These are phyloP conservation scores for Globisporangium emineosum DNA, from an alignment of 352 stramenopile species.

Conservation along the genomic window DNA sequence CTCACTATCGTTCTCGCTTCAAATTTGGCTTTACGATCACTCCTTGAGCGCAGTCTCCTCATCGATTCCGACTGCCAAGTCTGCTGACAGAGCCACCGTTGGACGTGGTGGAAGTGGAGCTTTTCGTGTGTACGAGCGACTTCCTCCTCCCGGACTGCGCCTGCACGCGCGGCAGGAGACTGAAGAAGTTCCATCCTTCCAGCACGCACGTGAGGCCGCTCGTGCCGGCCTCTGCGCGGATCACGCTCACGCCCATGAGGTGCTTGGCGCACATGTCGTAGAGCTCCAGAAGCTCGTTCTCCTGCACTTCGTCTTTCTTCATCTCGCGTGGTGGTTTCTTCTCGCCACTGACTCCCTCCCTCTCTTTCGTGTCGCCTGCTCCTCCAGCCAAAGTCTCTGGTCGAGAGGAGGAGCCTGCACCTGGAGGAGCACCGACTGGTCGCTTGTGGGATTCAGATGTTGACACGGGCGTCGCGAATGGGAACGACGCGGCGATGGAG, in stretches of 20 bases:
- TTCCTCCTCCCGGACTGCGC: constrained; percentile 20
- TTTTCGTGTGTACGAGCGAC: constrained; percentile 37
- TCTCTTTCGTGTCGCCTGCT: not conserved
- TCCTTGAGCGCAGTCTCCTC: not conserved
- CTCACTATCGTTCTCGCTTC: not conserved
- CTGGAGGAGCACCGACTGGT: not conserved
- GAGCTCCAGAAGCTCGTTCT: constrained; percentile 53
- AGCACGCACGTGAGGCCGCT: constrained; percentile 54
- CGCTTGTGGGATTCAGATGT: constrained; percentile 17
- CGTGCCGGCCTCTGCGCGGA: constrained; percentile 61
- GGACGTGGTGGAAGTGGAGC: constrained; percentile 23
- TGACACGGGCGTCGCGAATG: constrained; percentile 20
- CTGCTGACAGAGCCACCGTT: not conserved
- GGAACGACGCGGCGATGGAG: constrained; percentile 18
- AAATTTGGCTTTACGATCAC: not conserved
- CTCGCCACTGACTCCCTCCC: not conserved
- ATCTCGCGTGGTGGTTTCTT: constrained; percentile 12
- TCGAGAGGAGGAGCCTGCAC: not conserved
- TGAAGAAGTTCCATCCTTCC: constrained; percentile 69
- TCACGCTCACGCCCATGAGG: constrained; percentile 44
- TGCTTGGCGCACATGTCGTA: constrained; percentile 52
- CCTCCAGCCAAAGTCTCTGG: not conserved
- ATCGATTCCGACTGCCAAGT: constrained; percentile 8
- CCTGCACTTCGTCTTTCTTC: constrained; percentile 30
- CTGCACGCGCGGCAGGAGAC: constrained; percentile 43